These are phyloP conservation scores for Pythium pyrilobum DNA, from an alignment of 352 stramenopile species.

Conservation along the genomic window DNA sequence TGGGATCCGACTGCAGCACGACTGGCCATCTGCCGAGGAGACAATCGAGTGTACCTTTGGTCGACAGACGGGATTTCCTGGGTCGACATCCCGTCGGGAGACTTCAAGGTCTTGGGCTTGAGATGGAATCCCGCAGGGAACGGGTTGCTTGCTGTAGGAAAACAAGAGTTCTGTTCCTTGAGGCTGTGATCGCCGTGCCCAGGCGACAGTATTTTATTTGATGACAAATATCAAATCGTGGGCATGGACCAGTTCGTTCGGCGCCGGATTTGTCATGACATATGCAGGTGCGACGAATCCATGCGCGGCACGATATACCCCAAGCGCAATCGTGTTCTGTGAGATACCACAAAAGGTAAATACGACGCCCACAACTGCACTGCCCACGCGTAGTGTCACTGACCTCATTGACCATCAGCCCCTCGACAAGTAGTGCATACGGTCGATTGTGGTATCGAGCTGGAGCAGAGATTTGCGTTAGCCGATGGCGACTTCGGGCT, in stretches of 20 bases:
- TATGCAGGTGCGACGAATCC: conserved; percentile 37
- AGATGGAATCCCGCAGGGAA: conserved; percentile 58
- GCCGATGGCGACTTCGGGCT: conserved; percentile 28
- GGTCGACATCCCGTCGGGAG: conserved; percentile 57
- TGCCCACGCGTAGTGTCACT: neutral
- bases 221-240: conserved; percentile 71
- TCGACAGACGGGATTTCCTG: conserved; percentile 56
- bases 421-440: conserved; percentile 53
- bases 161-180: conserved; percentile 68
- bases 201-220: conserved; percentile 23
- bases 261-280: conserved; percentile 61
- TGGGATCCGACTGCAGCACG: conserved; percentile 50
- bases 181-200: conserved; percentile 27
- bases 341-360: neutral
- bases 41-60: conserved; percentile 73
- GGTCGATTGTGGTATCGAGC: conserved; percentile 50
- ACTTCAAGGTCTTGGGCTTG: conserved; percentile 62
- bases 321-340: conserved; percentile 50
- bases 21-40: conserved; percentile 53
- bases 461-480: conserved; percentile 53
- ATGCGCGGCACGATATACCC: conserved; percentile 40
- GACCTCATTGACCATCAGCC: conserved; percentile 53
- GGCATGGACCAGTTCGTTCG: conserved; percentile 49
- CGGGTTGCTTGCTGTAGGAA: conserved; percentile 43
- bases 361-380: neutral